Base-by-base conservation (phyloP, 768 basidiomycete genomes). In the Lactarius hengduanensis region DNA sequence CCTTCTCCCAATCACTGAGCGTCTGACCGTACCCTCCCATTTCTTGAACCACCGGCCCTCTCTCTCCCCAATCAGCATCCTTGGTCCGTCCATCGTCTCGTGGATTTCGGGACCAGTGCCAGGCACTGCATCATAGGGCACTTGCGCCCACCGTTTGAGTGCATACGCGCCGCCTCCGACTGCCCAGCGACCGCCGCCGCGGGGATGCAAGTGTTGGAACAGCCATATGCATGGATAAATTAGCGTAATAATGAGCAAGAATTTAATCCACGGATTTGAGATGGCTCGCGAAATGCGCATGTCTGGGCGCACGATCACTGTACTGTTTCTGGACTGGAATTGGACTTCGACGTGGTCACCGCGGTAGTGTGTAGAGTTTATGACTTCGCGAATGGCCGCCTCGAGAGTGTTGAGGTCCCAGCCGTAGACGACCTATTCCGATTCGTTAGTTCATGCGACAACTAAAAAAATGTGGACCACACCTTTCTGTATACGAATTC, bases 181-280 rank as follows among this genome's bases (percentile, higher is more conserved):
- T 69, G 82, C 79, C 92, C 92, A 94, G 13, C 78, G 77, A 0
- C 89, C 92, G 6, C 92, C 92, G 9, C 91, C 91, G 0, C 77
- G 78, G 5, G 79, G 72, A 70, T 87, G 81, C 76, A 90, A 88
- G 4, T 86, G 84, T 73, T 86, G 86, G 76, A 85, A 92, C 4
- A 94, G 75, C 91, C 91, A 94, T 68, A 94, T 81, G 74, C 92
- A 86, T 0, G 91, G 92, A 72, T 85, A 94, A 65, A 94, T 80
- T 65, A 92, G 75, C 15, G 87, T 80, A 64, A 93, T 78, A 71
- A 87, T 85, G 26, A 87, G 80, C 15, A 94, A 72, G 70, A 90
- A 80, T 69, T 86, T 87, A 72, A 93, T 76, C 85, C 88, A 92
- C 66, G 80, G 82, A 70, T 86, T 87, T 32, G 87, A 88, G 50